Percentiles rank a stretch among this genome's conserved stretches.
These are phyloP conservation scores for Immersiporthe knoxdaviesiana DNA, from an alignment of 2,329 filamentous ascomycete species.

Conservation along the genomic window DNA sequence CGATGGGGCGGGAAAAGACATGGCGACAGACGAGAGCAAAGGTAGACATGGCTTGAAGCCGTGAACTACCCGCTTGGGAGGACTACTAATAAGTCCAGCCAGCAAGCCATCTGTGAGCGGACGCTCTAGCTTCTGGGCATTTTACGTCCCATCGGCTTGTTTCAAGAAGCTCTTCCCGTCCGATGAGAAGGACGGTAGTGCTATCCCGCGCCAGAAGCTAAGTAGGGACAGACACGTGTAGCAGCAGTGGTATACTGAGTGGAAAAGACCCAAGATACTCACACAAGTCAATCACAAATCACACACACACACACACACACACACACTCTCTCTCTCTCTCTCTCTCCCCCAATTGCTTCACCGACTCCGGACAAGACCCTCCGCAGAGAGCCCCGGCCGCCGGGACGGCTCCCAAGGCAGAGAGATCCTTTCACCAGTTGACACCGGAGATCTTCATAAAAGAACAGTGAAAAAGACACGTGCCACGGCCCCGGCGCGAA, in stretches of 20 bases:
- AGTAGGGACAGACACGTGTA: background rate
- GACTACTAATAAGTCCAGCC: background rate
- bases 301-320: too few relatives aligned
- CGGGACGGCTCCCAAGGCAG: background rate
- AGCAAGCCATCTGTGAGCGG: background rate
- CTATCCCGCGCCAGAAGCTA: background rate
- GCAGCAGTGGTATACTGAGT: background rate
- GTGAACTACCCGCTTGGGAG: conserved; percentile 1
- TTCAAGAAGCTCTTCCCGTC: background rate
- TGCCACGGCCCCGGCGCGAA: background rate
- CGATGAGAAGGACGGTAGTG: background rate
- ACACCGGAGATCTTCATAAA: background rate
- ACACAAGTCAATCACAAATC: background rate
- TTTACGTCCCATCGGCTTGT: background rate
- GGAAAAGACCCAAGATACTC: background rate
- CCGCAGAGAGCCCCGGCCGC: background rate
- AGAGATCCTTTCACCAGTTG: background rate
- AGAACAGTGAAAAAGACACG: too few relatives aligned
- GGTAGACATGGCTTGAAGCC: conserved; percentile 3
- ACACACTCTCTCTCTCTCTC: too few relatives aligned
- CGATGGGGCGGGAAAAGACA: background rate
- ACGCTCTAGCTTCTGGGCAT: background rate
- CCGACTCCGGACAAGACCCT: background rate
- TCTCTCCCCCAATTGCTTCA: background rate
- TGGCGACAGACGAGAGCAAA: background rate